These are phyloP conservation scores for Sugiyamaella valdiviana DNA, from an alignment of 805 yeast species.

Conservation along the genomic window DNA sequence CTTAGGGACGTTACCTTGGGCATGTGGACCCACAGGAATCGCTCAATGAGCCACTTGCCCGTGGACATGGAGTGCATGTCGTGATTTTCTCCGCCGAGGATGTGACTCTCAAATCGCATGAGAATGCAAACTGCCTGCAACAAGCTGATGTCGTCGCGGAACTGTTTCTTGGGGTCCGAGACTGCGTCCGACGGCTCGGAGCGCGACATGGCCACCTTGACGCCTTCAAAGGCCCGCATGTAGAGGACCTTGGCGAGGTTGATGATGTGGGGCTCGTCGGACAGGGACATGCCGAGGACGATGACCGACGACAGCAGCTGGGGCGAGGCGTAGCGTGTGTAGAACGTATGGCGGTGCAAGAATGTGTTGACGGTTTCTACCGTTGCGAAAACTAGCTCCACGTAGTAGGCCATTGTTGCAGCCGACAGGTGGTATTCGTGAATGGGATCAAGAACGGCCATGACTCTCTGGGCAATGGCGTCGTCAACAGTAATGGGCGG, in stretches of 20 bases:
- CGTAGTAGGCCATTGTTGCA: conserved; percentile 14
- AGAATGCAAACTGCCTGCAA: conserved; percentile 28
- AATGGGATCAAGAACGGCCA: conserved; percentile 2
- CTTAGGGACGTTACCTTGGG: conserved; percentile 18
- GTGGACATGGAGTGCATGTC: conserved; percentile 8
- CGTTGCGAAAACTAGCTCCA: conserved; percentile 23
- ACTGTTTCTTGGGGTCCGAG: conserved; percentile 9
- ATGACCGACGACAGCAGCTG: conserved; percentile 26
- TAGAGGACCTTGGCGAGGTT: conserved; percentile 18
- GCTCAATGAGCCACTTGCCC: conserved; percentile 22
- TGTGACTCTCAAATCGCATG: conserved; percentile 25
- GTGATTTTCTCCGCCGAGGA: conserved; percentile 18
- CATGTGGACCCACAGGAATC: conserved; percentile 21
- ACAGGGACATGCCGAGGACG: conserved; percentile 28
- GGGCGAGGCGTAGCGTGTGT: conserved; percentile 21
- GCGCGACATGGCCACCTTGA: conserved; percentile 19
- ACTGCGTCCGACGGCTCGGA: conserved; percentile 8
- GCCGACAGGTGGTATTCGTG: conserved; percentile 10
- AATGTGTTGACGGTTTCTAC: conserved; percentile 20
- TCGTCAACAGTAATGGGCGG: conserved; percentile 4
- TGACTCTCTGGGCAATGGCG: background rate
- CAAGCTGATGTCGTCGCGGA: conserved; percentile 19
- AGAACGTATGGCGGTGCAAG: conserved; percentile 28
- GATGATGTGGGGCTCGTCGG: conserved; percentile 12
- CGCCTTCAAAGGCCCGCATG: conserved; percentile 20